Evolutionary conservation across 495 filamentous ascomycete species (phyloP).

Genomic region (Podospora anserina): DNA sequence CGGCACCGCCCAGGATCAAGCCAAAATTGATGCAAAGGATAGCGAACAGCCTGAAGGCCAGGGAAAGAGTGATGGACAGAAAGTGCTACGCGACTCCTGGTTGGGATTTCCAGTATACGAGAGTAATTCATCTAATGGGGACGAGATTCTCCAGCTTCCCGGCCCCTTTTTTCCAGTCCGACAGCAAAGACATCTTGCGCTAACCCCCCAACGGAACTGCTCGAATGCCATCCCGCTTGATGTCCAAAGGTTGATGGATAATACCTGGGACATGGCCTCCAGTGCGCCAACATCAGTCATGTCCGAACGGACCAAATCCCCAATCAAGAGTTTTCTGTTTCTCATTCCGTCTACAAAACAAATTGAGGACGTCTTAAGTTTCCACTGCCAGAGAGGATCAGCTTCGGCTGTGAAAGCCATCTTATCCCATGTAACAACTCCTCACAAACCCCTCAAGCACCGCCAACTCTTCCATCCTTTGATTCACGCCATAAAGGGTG

Average conservation of each 20-base stretch:
- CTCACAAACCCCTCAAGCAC: neutral
- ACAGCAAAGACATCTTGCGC: too few species aligned
- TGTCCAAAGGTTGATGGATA: slow-evolving; percentile 11
- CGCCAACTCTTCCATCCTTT: neutral
- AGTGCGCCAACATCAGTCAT: slow-evolving; percentile 12
- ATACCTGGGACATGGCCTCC: slow-evolving; percentile 18
- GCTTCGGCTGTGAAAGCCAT: neutral
- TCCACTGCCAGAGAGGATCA: neutral
- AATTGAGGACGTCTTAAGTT: neutral
- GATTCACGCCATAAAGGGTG: neutral
- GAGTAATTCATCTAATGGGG: neutral
- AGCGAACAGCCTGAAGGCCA: too few species aligned
- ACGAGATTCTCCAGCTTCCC: neutral
- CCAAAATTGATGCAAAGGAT: too few species aligned
- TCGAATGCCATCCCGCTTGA: neutral
- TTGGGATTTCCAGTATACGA: neutral
- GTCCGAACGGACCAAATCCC: slow-evolving; percentile 3
- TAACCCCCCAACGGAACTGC: neutral
- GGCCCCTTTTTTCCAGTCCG: too few species aligned
- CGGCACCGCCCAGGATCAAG: too few species aligned
- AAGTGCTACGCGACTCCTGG: neutral
- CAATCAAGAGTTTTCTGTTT: neutral
- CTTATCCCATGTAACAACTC: neutral
- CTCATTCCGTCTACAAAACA: neutral
- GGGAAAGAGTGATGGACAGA: too few species aligned